These are phyloP conservation scores for Musa beccarii DNA, from an alignment of 176 grass and related monocot species.

Conservation along the genomic window DNA sequence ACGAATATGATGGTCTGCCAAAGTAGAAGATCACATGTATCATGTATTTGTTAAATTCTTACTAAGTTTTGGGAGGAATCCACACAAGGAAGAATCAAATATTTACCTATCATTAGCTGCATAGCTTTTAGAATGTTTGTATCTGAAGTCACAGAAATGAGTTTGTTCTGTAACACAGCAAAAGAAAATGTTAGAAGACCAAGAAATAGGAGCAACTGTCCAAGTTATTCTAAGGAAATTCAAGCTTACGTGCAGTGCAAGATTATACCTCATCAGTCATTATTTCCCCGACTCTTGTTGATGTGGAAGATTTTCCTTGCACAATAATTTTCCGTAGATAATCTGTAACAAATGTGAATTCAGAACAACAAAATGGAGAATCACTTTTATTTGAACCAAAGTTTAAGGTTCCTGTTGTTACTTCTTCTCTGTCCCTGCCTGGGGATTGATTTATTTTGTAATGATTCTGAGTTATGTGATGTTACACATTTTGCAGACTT, in stretches of 20 bases:
- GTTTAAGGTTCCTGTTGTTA: neutral
- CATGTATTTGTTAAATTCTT: neutral
- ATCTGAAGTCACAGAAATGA: conserved; percentile 49
- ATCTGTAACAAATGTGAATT: conserved; percentile 35
- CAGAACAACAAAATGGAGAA: neutral
- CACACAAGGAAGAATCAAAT: neutral
- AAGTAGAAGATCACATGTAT: neutral
- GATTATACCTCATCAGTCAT: conserved; percentile 82
- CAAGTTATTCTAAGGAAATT: no score
- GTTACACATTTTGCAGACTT: no score
- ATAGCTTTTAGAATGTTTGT: conserved; percentile 79
- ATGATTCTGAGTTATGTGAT: no score
- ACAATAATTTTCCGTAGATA: conserved; percentile 67
- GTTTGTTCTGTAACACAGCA: conserved; percentile 38
- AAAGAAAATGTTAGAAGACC: neutral
- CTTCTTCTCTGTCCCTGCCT: no score
- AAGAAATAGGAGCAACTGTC: neutral
- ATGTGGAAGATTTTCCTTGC: conserved; percentile 41
- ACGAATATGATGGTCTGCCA: conserved; percentile 62
- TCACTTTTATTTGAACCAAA: neutral
- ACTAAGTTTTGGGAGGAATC: neutral
- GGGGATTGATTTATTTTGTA: no score
- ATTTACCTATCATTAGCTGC: conserved; percentile 79
- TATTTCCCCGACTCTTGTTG: conserved; percentile 65
- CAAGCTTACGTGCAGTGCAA: neutral